A percentile compares a stretch with the other conserved stretches of the same genome.
Conservation (phyloP, 495 filamentous ascomycete species). For the Tetracladium setigerum region DNA sequence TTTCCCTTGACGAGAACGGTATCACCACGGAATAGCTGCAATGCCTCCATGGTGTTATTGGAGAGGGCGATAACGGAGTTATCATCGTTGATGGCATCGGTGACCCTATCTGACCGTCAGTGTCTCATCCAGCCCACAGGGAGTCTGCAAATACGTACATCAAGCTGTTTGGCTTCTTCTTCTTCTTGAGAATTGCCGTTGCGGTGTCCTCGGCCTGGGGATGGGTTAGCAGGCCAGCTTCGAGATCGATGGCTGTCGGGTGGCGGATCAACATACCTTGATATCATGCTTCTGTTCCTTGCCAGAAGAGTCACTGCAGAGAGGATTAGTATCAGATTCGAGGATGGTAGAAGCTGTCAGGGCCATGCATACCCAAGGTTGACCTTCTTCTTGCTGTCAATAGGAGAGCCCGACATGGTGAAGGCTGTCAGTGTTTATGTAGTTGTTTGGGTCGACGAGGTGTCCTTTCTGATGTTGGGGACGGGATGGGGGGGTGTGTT, state of each 20-base stretch:
- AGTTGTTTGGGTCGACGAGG: background rate
- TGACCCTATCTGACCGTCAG: slow-evolving; percentile 62
- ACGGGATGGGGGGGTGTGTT: background rate
- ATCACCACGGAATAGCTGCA: slow-evolving; percentile 96
- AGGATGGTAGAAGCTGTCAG: background rate
- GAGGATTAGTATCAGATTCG: slow-evolving; percentile 14
- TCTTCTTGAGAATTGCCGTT: slow-evolving; percentile 99
- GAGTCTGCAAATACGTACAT: slow-evolving; percentile 53
- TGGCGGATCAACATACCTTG: slow-evolving; percentile 37
- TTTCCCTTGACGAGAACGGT: slow-evolving; percentile 97
- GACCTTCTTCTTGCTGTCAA: slow-evolving; percentile 85
- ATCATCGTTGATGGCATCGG: slow-evolving; percentile 96
- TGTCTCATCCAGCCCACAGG: slow-evolving; percentile 7
- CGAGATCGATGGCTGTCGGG: slow-evolving; percentile 22
- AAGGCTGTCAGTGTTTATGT: background rate
- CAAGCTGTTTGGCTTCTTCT: slow-evolving; percentile 99
- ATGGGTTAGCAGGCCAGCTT: slow-evolving; percentile 22
- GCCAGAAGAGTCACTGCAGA: slow-evolving; percentile 75
- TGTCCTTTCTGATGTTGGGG: too few species aligned
- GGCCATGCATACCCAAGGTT: slow-evolving; percentile 67
- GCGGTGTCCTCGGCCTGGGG: slow-evolving; percentile 78
- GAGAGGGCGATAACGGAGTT: slow-evolving; percentile 98
- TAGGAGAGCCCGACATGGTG: slow-evolving; percentile 23
- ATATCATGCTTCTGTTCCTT: slow-evolving; percentile 72
- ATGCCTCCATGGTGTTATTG: slow-evolving; percentile 97